phyloP scores from a whole-genome alignment of 148 eudicot species.

The Oxyria digyna region DNA sequence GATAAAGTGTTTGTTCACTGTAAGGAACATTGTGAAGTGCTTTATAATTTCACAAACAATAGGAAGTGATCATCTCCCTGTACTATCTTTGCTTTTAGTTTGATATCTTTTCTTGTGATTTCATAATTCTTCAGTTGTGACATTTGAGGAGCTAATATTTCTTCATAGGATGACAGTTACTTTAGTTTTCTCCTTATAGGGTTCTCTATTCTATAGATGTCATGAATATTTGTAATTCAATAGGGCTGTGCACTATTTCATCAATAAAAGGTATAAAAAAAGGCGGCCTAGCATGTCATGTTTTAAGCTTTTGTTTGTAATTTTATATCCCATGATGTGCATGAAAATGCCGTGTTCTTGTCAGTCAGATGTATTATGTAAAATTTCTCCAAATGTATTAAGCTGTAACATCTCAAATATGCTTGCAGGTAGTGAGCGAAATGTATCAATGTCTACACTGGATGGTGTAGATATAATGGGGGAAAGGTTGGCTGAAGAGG shows the following conservation, averaged over 20 bases:
- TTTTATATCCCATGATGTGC: background rate
- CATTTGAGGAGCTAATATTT: background rate
- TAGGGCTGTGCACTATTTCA: too few species aligned
- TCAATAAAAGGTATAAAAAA: too few species aligned
- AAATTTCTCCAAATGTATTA: background rate
- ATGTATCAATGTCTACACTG: slow-evolving; percentile 48
- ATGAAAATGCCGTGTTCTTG: background rate
- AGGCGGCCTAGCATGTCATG: background rate
- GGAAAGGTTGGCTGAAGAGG: slow-evolving; percentile 84
- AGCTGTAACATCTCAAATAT: background rate
- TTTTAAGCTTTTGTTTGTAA: background rate
- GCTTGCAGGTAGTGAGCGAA: slow-evolving; percentile 76
- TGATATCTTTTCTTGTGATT: background rate
- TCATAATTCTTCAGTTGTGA: background rate
- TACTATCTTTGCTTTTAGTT: background rate
- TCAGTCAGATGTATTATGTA: background rate
- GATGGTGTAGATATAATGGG: slow-evolving; percentile 99
- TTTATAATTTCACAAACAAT: background rate
- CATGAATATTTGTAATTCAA: too few species aligned
- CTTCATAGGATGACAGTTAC: background rate
- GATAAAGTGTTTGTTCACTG: slow-evolving; percentile 92
- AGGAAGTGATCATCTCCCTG: background rate
- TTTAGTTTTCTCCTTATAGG: background rate
- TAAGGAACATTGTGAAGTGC: slow-evolving; percentile 28
- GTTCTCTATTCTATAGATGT: background rate